phyloP scores from a whole-genome alignment of 495 filamentous ascomycete species.

The Lichina pygmaea region DNA sequence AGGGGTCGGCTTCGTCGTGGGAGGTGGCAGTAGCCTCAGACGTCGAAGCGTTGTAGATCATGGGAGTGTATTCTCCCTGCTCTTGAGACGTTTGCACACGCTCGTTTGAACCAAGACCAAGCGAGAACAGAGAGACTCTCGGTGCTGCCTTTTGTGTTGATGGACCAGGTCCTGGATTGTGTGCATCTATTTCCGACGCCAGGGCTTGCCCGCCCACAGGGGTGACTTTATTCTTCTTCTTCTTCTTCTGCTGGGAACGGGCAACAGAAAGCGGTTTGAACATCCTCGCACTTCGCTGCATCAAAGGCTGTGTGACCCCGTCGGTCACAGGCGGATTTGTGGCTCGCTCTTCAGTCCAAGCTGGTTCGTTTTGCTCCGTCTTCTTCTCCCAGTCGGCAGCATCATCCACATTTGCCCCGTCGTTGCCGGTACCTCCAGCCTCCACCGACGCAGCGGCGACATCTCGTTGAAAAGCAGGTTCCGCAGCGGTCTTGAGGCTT shows the following conservation, averaged over 20 bases:
- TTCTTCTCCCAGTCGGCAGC: not conserved
- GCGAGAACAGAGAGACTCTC: not conserved
- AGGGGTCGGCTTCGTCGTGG: not conserved
- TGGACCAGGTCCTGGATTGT: not conserved
- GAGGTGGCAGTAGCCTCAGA: not conserved
- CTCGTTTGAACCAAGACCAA: not conserved
- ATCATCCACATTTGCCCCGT: not conserved
- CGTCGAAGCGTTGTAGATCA: not conserved
- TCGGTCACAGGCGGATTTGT: too few species aligned
- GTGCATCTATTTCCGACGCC: slow-evolving; percentile 2
- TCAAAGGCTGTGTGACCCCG: too few species aligned
- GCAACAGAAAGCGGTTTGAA: slow-evolving; percentile 71
- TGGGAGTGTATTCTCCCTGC: not conserved
- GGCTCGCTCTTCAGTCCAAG: not conserved
- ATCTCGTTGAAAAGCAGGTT: slow-evolving; percentile 48
- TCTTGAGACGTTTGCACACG: slow-evolving; percentile 2
- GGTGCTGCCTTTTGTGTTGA: not conserved
- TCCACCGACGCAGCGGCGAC: slow-evolving; percentile 4
- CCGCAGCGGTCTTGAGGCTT: slow-evolving; percentile 52
- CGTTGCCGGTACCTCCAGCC: not conserved
- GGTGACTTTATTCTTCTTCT: slow-evolving; percentile 12
- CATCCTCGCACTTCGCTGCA: slow-evolving; percentile 26
- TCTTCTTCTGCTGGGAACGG: slow-evolving; percentile 43
- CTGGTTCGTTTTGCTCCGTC: not conserved
- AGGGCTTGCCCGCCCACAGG: slow-evolving; percentile 5